phyloP scores from a whole-genome alignment of 805 yeast genomes.

The Candida nitratophila region DNA sequence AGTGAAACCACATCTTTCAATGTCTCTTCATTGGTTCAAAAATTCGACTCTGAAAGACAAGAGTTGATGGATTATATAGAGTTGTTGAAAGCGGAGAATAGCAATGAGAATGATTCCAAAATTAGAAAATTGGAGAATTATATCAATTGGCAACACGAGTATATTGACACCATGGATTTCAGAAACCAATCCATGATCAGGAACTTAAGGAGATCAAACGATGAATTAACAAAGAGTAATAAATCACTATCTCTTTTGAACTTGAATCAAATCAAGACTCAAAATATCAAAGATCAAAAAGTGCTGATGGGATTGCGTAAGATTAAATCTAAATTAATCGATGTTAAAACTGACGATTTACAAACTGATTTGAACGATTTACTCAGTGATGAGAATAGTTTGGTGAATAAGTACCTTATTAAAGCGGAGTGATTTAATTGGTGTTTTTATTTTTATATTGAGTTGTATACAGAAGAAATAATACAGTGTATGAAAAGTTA shows the following conservation, averaged over 20 bases:
- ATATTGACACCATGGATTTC: conserved; percentile 15
- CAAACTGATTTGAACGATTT: conserved; percentile 7
- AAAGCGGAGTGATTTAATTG: not conserved
- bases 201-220: conserved; percentile 3
- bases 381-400: conserved; percentile 1
- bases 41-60: conserved; percentile 19
- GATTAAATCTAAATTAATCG: not conserved
- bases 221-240: conserved; percentile 1
- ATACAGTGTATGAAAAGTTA: not conserved
- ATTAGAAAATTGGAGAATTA: conserved; percentile 16
- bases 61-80: conserved; percentile 12
- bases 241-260: not conserved
- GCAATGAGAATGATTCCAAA: not conserved
- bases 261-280: not conserved
- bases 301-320: not conserved
- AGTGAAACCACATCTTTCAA: conserved; percentile 27
- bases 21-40: conserved; percentile 23
- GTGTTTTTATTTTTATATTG: too few relatives aligned
- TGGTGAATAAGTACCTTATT: not conserved
- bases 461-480: not conserved
- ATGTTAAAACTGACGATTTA: conserved; percentile 4
- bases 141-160: conserved; percentile 19
- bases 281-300: not conserved
- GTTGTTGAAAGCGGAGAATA: conserved; percentile 5
- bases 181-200: conserved; percentile 6